Base-by-base conservation (phyloP, 768 basidiomycete species). In the Guyanaporus albipodus region DNA sequence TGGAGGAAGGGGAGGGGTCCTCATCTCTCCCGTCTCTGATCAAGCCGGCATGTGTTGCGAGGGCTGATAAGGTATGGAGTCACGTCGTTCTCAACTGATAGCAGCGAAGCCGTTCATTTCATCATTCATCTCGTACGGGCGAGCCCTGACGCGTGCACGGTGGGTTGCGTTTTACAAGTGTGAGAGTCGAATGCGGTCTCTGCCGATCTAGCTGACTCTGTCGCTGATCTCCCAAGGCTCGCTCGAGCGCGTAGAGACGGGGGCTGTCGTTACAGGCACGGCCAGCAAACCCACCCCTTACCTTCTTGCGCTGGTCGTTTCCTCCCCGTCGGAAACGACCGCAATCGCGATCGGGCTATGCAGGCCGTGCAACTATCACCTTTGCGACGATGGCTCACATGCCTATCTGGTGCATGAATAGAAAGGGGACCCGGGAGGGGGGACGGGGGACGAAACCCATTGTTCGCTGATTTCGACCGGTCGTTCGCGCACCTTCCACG, bases 401-500 rank as follows among this genome's bases (percentile, higher is more conserved):
- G 27, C 55, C 55, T 37, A 40, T 28, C 26, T 42, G 7, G 37
- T 38, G 2, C 35, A 19, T 38, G 35, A 40, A 52, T 39, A 8
- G n/a, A n/a, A n/a, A n/a, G n/a, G n/a, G n/a, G n/a, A n/a, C n/a
- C n/a, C n/a, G n/a, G n/a, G n/a, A n/a, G n/a, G n/a, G n/a, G n/a
- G n/a, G n/a, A n/a, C n/a, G n/a, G n/a, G n/a, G n/a, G n/a, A 23
- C 29, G 12, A 10, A 4, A 17, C 46, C 46, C 56, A 57, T 57
- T 57, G 57, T 57, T 48, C 52, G 57, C 57, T 47, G 26, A 8
- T 55, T 59, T 58, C 29, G 50, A 54, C 31, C 7, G 24, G 24
- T 1, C 28, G 24, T 42, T 55, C 32, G 27, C 41, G 26, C 42
- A 22, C 44, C 45, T 42, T 46, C 26, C 35, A 34, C 37, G 52